These are phyloP conservation scores for Tuber indicum DNA, from an alignment of 495 filamentous ascomycete species.

Conservation along the genomic window DNA sequence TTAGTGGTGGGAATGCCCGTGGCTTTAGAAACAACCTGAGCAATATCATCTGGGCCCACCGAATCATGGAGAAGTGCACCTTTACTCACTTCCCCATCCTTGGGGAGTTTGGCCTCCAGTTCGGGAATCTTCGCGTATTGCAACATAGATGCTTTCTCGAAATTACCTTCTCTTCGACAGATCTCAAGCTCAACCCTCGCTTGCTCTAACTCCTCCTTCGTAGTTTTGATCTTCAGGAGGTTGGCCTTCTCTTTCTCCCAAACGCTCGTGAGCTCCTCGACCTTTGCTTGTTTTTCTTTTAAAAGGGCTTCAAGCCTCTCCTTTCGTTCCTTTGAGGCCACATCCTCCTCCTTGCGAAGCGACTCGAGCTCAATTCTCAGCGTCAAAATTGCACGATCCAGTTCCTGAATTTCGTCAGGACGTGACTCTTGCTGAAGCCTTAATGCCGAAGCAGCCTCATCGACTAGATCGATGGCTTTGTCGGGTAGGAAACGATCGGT, in stretches of 20 bases:
- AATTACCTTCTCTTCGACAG: constrained; percentile 86
- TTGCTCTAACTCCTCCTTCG: constrained; percentile 75
- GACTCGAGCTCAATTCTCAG: constrained; percentile 97
- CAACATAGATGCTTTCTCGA: constrained; percentile 77
- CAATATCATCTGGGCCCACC: constrained; percentile 90
- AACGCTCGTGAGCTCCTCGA: constrained; percentile 57
- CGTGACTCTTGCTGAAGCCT: constrained; percentile 94
- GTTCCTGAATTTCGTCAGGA: constrained; percentile 80
- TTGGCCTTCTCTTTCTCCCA: constrained; percentile 89
- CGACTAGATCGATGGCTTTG: constrained; percentile 94
- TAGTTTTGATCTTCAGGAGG: constrained; percentile 75
- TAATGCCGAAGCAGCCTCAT: constrained; percentile 87
- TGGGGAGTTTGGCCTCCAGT: constrained; percentile 70
- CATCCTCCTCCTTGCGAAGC: constrained; percentile 85
- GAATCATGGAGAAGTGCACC: constrained; percentile 79
- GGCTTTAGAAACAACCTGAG: constrained; percentile 76
- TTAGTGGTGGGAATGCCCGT: constrained; percentile 91
- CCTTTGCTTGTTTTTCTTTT: constrained; percentile 66
- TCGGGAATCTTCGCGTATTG: constrained; percentile 77
- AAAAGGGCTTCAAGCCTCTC: constrained; percentile 72
- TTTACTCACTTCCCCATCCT: constrained; percentile 56
- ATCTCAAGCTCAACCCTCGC: constrained; percentile 77
- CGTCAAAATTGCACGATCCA: constrained; percentile 92
- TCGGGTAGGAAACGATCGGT: constrained; percentile 92
- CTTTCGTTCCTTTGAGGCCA: constrained; percentile 78